phyloP scores from a whole-genome alignment of 2,329 filamentous ascomycete species.

The Atkinsonella hypoxylon region DNA sequence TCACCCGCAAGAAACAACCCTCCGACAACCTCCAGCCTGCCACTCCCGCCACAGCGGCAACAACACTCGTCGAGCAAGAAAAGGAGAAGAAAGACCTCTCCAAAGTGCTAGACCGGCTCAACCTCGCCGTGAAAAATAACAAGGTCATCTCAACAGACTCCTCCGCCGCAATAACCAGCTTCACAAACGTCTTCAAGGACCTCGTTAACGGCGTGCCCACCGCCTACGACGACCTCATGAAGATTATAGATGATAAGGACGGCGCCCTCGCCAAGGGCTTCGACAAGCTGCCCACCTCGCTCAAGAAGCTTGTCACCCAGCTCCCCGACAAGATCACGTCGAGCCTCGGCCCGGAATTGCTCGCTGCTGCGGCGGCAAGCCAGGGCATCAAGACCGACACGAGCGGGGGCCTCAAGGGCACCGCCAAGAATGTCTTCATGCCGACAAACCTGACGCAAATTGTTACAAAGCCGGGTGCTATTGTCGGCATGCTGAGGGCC shows the following conservation, averaged over 20 bases:
- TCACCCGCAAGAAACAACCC: conserved; percentile 29
- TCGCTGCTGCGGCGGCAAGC: conserved; percentile 68
- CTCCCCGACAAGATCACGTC: conserved; percentile 72
- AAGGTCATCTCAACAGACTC: conserved; percentile 77
- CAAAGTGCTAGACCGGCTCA: conserved; percentile 70
- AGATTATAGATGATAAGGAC: conserved; percentile 48
- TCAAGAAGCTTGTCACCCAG: conserved; percentile 78
- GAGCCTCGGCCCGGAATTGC: conserved; percentile 65
- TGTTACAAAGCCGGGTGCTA: conserved; percentile 74
- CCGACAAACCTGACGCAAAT: conserved; percentile 67
- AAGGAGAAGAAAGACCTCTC: conserved; percentile 60
- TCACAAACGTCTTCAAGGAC: conserved; percentile 86
- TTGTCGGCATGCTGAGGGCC: conserved; percentile 74
- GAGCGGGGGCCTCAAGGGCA: conserved; percentile 44
- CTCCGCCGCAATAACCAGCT: conserved; percentile 66
- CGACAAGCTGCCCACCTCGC: conserved; percentile 59
- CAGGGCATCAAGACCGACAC: conserved; percentile 49
- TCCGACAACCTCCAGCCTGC: conserved; percentile 13
- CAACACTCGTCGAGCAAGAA: conserved; percentile 29
- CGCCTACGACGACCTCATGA: conserved; percentile 76
- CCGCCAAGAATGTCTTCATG: conserved; percentile 54
- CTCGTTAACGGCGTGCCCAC: conserved; percentile 86
- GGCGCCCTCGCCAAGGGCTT: conserved; percentile 47
- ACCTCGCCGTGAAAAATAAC: conserved; percentile 75
- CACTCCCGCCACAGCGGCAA: conserved; percentile 19